These are phyloP conservation scores for Trichoderma atroviride DNA, from an alignment of 2,329 filamentous ascomycete genomes.

Conservation along the genomic window DNA sequence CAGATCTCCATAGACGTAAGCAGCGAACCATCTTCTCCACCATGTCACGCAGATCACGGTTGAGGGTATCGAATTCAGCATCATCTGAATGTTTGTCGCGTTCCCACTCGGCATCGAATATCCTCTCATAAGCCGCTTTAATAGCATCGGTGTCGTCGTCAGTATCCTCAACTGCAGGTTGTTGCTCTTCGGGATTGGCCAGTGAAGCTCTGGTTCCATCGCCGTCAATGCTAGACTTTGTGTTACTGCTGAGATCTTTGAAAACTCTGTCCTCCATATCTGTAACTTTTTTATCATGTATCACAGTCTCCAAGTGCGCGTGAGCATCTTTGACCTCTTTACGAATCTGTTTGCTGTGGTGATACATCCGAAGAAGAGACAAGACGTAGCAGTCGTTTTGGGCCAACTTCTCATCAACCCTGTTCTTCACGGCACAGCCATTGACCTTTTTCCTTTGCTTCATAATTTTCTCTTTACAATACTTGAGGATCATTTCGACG, in stretches of 20 bases:
- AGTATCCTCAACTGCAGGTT: not conserved
- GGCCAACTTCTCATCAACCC: conserved; percentile 2
- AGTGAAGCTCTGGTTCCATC: no score
- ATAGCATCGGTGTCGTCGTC: not conserved
- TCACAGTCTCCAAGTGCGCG: not conserved
- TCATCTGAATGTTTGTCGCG: conserved; percentile 6
- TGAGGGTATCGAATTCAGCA: not conserved
- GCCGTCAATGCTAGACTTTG: not conserved
- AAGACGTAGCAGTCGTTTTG: conserved; percentile 9
- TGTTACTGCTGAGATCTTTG: conserved; percentile 1
- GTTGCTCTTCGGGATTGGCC: not conserved
- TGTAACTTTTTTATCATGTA: not conserved
- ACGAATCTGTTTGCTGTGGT: not conserved
- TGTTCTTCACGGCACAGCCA: conserved; percentile 6
- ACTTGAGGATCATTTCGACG: conserved; percentile 15
- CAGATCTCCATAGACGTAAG: conserved; percentile 26
- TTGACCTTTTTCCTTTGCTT: conserved; percentile 15
- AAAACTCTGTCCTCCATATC: conserved; percentile 14
- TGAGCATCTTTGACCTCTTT: not conserved
- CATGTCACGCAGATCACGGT: conserved; percentile 10
- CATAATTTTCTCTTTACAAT: conserved; percentile 6
- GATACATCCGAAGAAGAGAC: conserved; percentile 7
- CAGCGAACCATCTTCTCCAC: conserved; percentile 23
- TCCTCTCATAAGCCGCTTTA: conserved; percentile 7
- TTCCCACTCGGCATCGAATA: conserved; percentile 15